Evolutionary conservation across 1,284 basidiomycete genomes (phyloP).

Genomic region (Puccinia coronata): DNA sequence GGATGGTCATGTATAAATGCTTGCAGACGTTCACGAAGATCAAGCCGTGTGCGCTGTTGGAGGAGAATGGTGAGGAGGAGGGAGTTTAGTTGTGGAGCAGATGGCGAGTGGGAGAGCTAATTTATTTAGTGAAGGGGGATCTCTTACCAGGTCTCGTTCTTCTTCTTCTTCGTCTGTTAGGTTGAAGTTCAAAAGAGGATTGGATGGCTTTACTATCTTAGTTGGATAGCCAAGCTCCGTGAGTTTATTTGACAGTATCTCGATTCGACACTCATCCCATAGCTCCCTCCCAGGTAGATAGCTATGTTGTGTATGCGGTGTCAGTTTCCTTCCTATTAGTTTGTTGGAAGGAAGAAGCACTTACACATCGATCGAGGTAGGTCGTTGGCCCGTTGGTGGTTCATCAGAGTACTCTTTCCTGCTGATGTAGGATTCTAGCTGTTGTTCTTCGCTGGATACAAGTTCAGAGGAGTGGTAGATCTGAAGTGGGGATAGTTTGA

Average conservation of each 20-base stretch:
- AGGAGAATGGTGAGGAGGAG: background rate
- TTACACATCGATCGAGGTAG: conserved; percentile 46
- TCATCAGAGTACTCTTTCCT: background rate
- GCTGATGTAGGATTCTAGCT: background rate
- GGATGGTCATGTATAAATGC: conserved; percentile 21
- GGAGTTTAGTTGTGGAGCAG: background rate
- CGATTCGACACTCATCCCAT: conserved; percentile 45
- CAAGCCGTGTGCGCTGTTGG: background rate
- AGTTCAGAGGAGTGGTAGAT: background rate
- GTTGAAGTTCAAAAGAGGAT: background rate
- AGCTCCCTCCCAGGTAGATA: conserved; percentile 50
- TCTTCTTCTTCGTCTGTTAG: background rate
- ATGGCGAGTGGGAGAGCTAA: background rate
- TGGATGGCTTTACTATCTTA: conserved; percentile 2
- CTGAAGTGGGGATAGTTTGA: background rate
- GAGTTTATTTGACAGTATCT: conserved; percentile 43
- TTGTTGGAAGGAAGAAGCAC: background rate
- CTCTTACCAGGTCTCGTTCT: conserved; percentile 25
- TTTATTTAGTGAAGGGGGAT: background rate
- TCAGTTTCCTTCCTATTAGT: background rate
- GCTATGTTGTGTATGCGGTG: background rate
- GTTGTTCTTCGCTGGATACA: background rate
- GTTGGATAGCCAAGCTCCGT: conserved; percentile 38
- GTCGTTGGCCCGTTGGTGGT: background rate
- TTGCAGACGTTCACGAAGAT: conserved; percentile 28